phyloP scores from a whole-genome alignment of 176 grass and related monocot species.

The Panicum miliaceum region DNA sequence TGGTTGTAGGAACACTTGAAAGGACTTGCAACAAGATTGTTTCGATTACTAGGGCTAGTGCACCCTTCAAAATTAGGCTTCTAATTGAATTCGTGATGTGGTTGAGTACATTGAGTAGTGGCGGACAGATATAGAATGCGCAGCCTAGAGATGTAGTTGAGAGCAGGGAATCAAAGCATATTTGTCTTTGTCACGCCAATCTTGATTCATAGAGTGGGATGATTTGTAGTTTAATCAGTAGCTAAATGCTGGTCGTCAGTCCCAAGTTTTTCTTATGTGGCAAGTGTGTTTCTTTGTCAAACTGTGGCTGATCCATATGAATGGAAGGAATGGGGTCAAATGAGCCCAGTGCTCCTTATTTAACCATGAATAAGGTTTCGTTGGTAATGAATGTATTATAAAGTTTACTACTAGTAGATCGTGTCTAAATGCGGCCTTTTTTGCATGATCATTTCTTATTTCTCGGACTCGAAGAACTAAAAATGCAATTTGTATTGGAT shows the following conservation, averaged over 20 bases:
- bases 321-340: no score
- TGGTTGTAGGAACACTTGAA: conserved; percentile 32
- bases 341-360: no score
- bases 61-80: not conserved
- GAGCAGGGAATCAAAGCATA: not conserved
- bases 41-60: not conserved
- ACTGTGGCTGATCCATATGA: no score
- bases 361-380: no score
- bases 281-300: no score
- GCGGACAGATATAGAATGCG: not conserved
- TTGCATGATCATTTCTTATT: no score
- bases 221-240: not conserved
- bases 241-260: not conserved
- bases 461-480: no score
- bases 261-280: no score
- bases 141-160: not conserved
- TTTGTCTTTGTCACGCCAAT: not conserved
- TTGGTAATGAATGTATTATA: no score
- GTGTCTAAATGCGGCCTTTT: no score
- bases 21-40: not conserved
- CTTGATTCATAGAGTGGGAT: not conserved
- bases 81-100: not conserved
- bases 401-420: no score
- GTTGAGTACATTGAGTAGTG: not conserved
- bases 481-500: no score